A percentile compares a stretch with the other conserved stretches of the same genome.
phyloP scores from a whole-genome alignment of 305 asterid species.

The Plantago rigida region DNA sequence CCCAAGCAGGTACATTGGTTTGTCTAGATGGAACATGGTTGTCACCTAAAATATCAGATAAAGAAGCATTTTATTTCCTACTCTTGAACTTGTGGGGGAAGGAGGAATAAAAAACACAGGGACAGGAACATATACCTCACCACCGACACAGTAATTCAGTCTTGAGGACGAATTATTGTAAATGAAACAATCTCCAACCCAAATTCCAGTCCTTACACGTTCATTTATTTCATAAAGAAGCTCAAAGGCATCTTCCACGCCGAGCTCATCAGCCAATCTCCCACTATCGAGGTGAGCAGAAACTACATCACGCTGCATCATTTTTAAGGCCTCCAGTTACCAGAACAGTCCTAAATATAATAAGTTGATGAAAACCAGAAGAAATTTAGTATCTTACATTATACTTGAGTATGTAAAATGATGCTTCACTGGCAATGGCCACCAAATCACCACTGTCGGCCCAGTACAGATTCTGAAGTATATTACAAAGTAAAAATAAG shows the following conservation, averaged over 20 bases:
- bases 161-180: conserved; percentile 55
- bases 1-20: conserved; percentile 97
- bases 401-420: conserved; percentile 49
- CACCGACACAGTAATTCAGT: conserved; percentile 61
- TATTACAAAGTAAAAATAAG: conserved; percentile 12
- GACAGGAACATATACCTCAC: conserved; percentile 39
- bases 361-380: background rate
- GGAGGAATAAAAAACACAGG: background rate
- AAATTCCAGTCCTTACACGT: conserved; percentile 59
- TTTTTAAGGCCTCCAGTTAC: conserved; percentile 10
- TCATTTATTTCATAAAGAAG: conserved; percentile 54
- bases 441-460: conserved; percentile 62
- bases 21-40: conserved; percentile 93
- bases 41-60: conserved; percentile 54
- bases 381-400: conserved; percentile 27
- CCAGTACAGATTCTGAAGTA: conserved; percentile 57
- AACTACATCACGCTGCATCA: conserved; percentile 52
- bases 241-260: conserved; percentile 57
- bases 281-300: conserved; percentile 54
- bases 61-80: background rate
- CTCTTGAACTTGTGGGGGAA: background rate
- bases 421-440: conserved; percentile 48
- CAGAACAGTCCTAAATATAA: conserved; percentile 22
- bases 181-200: conserved; percentile 62
- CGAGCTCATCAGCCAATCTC: conserved; percentile 46